Conservation (phyloP, 2,329 filamentous ascomycete genomes). For the Trichoderma sp. region DNA sequence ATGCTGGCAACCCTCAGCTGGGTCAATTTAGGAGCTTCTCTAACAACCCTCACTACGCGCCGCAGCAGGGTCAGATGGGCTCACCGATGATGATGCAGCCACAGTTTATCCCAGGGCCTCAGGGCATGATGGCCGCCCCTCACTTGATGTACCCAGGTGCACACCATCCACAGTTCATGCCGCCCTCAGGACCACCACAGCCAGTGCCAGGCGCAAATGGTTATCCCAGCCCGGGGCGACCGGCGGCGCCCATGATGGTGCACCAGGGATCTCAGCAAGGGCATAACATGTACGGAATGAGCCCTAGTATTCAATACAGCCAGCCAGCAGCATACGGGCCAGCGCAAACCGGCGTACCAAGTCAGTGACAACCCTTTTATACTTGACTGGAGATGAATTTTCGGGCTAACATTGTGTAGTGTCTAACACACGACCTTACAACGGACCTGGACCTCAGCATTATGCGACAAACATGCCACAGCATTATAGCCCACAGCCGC, state of each 20-base stretch:
- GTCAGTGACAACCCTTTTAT: conserved; percentile 57
- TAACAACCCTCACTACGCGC: conserved; percentile 71
- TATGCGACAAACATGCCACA: conserved; percentile 68
- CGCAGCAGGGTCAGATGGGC: conserved; percentile 71
- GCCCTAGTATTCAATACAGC: conserved; percentile 72
- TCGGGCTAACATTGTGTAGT: conserved; percentile 53
- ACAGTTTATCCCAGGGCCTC: conserved; percentile 74
- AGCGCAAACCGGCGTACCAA: conserved; percentile 69
- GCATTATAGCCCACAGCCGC: conserved; percentile 62
- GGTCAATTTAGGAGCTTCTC: conserved; percentile 71
- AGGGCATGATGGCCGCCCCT: conserved; percentile 68
- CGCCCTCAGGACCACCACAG: conserved; percentile 58
- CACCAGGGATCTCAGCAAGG: conserved; percentile 94
- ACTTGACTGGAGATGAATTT: conserved; percentile 29
- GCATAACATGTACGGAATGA: conserved; percentile 77
- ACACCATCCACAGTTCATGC: conserved; percentile 68
- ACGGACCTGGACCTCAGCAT: conserved; percentile 62
- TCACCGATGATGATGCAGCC: conserved; percentile 82
- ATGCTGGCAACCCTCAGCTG: conserved; percentile 71
- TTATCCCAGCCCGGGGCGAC: conserved; percentile 85
- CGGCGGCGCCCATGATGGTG: conserved; percentile 85
- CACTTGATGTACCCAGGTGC: conserved; percentile 83
- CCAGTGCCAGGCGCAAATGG: conserved; percentile 70
- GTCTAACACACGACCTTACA: conserved; percentile 64
- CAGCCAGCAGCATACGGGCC: conserved; percentile 73